These are phyloP conservation scores for Populus tomentosa DNA, from an alignment of 441 rosid species.

Conservation along the genomic window DNA sequence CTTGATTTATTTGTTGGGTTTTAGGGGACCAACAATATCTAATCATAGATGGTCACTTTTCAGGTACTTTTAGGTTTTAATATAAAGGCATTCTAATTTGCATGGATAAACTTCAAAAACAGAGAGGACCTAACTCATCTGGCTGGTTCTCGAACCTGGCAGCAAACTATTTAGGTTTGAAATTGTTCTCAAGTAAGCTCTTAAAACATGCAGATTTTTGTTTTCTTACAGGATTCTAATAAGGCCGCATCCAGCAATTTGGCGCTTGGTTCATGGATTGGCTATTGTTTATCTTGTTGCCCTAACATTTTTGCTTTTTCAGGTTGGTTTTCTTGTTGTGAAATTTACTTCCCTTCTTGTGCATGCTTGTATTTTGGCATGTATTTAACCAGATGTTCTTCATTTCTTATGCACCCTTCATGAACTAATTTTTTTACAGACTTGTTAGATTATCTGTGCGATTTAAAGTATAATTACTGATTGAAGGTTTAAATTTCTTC, in stretches of 20 bases:
- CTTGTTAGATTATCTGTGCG: neutral
- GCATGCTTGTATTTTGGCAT: neutral
- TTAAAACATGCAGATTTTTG: neutral
- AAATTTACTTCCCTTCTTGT: neutral
- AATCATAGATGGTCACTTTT: neutral
- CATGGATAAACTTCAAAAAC: neutral
- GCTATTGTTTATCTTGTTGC: slow-evolving; percentile 91
- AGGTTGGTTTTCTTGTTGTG: slow-evolving; percentile 44
- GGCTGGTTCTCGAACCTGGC: neutral
- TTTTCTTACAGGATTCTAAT: slow-evolving; percentile 63
- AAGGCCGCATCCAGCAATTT: slow-evolving; percentile 98
- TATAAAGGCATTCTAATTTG: neutral
- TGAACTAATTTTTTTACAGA: no score
- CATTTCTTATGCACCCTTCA: neutral
- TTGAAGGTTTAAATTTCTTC: slow-evolving; percentile 5
- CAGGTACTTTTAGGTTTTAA: neutral
- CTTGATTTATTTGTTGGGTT: neutral
- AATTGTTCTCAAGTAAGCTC: neutral
- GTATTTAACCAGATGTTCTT: neutral
- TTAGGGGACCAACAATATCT: neutral
- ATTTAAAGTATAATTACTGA: slow-evolving; percentile 17
- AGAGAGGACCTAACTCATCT: neutral
- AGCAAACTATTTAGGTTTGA: neutral
- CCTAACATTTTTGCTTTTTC: slow-evolving; percentile 96
- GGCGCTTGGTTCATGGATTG: slow-evolving; percentile 99